Evolutionary conservation across 768 basidiomycete species (phyloP).

Genomic region (Kwoniella botswanensis): DNA sequence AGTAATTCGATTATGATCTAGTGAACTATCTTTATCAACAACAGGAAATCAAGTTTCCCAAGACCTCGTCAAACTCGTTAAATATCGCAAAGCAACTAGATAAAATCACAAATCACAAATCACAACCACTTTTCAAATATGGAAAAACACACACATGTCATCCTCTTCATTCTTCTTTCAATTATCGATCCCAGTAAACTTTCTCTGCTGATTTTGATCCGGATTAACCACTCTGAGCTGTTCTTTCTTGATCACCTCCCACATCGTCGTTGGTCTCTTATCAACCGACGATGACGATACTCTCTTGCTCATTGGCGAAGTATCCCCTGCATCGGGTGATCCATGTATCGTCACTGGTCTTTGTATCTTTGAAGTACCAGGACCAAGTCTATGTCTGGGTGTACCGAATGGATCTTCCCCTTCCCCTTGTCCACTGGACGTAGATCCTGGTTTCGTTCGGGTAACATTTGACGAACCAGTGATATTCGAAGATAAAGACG

Average conservation of each 20-base stretch:
- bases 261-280: slow-evolving; percentile 21
- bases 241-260: slow-evolving; percentile 26
- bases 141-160: no score
- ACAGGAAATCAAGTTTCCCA: background rate
- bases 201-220: slow-evolving; percentile 7
- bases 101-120: background rate
- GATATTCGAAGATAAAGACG: background rate
- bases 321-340: background rate
- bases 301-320: background rate
- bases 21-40: background rate
- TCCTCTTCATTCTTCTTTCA: no score
- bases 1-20: no score
- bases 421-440: background rate
- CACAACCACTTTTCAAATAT: background rate
- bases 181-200: background rate
- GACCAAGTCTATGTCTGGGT: slow-evolving; percentile 1
- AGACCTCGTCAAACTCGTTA: background rate
- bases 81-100: background rate
- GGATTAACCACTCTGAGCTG: slow-evolving; percentile 23
- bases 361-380: background rate
- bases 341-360: slow-evolving; percentile 12
- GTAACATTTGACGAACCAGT: background rate
- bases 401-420: slow-evolving; percentile 12
- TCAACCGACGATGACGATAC: background rate
- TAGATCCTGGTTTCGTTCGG: background rate